Base-by-base conservation (phyloP, 306 rosid genomes). In the Abrus precatorius region DNA sequence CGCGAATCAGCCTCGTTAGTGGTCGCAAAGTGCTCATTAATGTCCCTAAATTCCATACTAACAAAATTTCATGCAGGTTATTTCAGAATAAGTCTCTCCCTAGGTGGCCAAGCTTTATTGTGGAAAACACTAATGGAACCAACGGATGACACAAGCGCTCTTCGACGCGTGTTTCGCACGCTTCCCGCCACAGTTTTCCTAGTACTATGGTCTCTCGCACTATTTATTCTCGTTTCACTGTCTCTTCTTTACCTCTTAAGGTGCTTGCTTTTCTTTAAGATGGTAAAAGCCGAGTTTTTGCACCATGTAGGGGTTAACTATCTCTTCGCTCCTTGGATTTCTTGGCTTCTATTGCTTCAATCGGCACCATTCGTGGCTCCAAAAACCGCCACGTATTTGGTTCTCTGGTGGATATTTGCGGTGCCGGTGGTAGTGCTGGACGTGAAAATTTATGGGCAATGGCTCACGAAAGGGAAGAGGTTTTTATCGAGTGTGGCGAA, bases 401-500 rank as follows among this genome's bases (percentile, higher is more conserved):
- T 84, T 27, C 83, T 91, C 0, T 91, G 90, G 85, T 87, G 91
- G 84, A 56, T 80, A 4, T 89, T 89, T 29, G 77, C 83, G 7
- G 68, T 83, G 9, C 95, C 95, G 1, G 65, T 91, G 34, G 76
- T 91, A 81, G 44, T 69, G 38, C 90, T 91, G 0, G 93, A 91
- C 52, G 55, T 91, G 5, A 91, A 91, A 30, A 84, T 91, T n/a
- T 91, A 89, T 5, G 95, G 93, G 1, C 95, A 91, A 29, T 91
- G 93, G 95, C 82, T 91, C 78, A 89, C 93, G 2, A 84, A 87
- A 0, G 91, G 88, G 74, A 91, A 87, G 84, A 49, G 85, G 76
- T 86, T 89, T 47, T 14, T 89, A 13, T 84, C 88, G 0, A 78
- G 73, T 34, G 83, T 59, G 65, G 95, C 91, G 0, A 91, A 91